Conservation (phyloP, 306 rosid species). For the Trichosanthes cucumerina region DNA sequence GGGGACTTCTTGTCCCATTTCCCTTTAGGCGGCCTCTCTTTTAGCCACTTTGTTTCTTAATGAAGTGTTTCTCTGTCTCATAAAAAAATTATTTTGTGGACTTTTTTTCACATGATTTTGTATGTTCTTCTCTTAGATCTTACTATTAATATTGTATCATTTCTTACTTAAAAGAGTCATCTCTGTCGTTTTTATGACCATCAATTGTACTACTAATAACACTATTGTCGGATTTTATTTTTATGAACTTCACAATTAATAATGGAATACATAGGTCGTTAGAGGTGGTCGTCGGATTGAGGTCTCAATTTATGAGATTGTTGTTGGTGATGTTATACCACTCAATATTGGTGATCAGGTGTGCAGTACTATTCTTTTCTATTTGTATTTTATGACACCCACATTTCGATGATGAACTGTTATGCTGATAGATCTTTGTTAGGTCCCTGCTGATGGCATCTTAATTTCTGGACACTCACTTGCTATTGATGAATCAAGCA, state of each 20-base stretch:
- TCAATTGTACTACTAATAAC: background rate
- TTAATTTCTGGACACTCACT: conserved; percentile 75
- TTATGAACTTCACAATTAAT: background rate
- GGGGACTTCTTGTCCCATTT: background rate
- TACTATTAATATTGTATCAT: background rate
- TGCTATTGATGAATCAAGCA: conserved; percentile 86
- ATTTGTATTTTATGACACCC: conserved; percentile 10
- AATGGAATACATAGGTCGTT: conserved; percentile 41
- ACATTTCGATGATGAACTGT: conserved; percentile 8
- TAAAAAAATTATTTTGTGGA: too few relatives aligned
- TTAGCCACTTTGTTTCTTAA: background rate
- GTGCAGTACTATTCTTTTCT: conserved; percentile 1
- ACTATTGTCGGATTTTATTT: background rate
- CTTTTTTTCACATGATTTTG: background rate
- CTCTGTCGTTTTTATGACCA: background rate
- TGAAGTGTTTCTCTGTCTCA: background rate
- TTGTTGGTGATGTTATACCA: conserved; percentile 87
- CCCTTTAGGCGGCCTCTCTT: background rate
- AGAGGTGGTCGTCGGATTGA: conserved; percentile 86
- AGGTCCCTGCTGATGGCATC: conserved; percentile 97
- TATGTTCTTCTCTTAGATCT: background rate
- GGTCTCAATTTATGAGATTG: conserved; percentile 79
- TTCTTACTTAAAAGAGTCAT: background rate
- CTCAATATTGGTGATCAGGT: conserved; percentile 91
- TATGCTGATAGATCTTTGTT: conserved; percentile 11